Percentiles rank a stretch among this genome's conserved stretches.
Conservation (phyloP, 331 rosid species). For the Spiraea crenata region DNA sequence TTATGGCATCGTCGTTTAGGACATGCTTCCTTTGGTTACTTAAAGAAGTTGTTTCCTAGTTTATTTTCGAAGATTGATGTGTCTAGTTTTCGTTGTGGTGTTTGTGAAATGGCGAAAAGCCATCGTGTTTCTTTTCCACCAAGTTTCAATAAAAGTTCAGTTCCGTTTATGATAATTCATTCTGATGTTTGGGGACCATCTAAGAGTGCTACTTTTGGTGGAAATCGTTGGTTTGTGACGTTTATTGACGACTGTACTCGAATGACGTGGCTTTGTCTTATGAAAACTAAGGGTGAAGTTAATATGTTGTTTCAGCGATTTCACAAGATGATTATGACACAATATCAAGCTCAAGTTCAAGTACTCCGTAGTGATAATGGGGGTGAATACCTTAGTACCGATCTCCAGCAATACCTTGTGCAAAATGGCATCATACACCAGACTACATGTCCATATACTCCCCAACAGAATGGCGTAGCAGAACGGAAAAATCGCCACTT, state of each 20-base stretch:
- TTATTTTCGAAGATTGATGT: neutral
- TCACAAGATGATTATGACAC: neutral
- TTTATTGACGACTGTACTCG: neutral
- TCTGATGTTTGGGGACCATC: neutral
- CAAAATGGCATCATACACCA: neutral
- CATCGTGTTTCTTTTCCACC: neutral
- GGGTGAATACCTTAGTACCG: neutral
- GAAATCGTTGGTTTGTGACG: neutral
- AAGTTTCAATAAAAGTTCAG: neutral
- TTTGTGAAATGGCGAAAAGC: neutral
- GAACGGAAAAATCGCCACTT: constrained; percentile 9
- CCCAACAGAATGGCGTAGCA: neutral
- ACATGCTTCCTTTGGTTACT: neutral
- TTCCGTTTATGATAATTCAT: neutral
- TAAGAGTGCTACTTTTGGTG: neutral
- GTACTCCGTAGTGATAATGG: neutral
- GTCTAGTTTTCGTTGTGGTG: neutral
- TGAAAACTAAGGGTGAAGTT: neutral
- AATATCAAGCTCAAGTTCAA: neutral
- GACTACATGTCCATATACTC: neutral
- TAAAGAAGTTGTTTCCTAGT: neutral
- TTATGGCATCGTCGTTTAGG: neutral
- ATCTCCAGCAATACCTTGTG: neutral
- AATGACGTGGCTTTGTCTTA: neutral
- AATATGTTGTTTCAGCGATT: too few relatives aligned